phyloP scores from a whole-genome alignment of 371 early-diverging fungal species.

The Nematocida ironsii region DNA sequence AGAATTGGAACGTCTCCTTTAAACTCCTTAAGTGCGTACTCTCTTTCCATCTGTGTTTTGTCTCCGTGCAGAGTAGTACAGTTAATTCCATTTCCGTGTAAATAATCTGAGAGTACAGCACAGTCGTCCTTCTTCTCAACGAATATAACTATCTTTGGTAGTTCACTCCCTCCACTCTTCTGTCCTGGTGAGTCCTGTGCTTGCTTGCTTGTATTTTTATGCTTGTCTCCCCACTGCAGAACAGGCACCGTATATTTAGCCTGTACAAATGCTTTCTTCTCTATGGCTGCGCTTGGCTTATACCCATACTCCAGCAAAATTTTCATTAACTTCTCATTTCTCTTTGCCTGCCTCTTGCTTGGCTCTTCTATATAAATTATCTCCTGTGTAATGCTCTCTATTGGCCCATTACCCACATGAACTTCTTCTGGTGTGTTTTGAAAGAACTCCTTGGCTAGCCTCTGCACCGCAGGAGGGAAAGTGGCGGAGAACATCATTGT shows the following conservation, averaged over 20 bases:
- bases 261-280: background rate
- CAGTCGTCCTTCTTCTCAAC: constrained; percentile 86
- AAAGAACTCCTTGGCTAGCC: constrained; percentile 70
- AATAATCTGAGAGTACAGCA: constrained; percentile 74
- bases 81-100: constrained; percentile 76
- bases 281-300: background rate
- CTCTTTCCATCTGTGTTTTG: constrained; percentile 73
- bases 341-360: background rate
- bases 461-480: constrained; percentile 35
- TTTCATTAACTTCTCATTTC: constrained; percentile 27
- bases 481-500: constrained; percentile 63
- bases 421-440: constrained; percentile 47
- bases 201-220: constrained; percentile 52
- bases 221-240: constrained; percentile 6
- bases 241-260: background rate
- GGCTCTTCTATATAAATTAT: constrained; percentile 61
- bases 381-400: constrained; percentile 86
- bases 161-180: constrained; percentile 48
- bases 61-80: constrained; percentile 72
- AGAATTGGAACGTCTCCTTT: constrained; percentile 83
- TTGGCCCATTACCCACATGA: constrained; percentile 71
- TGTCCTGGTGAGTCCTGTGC: constrained; percentile 62
- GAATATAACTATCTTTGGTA: constrained; percentile 86
- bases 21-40: constrained; percentile 78
- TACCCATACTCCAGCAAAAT: constrained; percentile 33